A percentile compares a stretch with the other conserved stretches of the same genome.
Conservation (phyloP, 2,329 filamentous ascomycete species). For the Apiospora pterosperma region DNA sequence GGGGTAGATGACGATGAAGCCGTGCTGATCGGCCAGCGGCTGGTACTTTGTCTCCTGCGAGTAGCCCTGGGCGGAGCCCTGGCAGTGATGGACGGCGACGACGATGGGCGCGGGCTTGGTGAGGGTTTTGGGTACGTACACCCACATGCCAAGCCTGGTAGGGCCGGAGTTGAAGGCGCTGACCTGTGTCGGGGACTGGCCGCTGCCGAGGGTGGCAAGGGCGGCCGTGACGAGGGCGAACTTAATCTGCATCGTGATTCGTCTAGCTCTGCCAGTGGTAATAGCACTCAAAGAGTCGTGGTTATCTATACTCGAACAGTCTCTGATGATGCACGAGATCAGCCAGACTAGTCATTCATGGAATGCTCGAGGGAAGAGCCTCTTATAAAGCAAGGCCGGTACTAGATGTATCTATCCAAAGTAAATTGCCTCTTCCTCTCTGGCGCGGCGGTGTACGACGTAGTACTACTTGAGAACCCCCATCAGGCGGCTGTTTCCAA, state of each 20-base stretch:
- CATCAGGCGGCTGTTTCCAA: neutral
- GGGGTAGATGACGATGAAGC: slow-evolving; percentile 52
- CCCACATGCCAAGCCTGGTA: slow-evolving; percentile 41
- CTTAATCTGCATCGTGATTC: neutral
- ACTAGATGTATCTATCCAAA: neutral
- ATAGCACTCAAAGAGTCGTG: neutral
- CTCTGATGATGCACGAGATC: neutral
- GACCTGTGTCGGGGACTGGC: slow-evolving; percentile 20
- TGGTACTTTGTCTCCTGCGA: slow-evolving; percentile 47
- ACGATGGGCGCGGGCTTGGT: slow-evolving; percentile 42
- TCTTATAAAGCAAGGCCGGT: neutral
- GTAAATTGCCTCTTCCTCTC: neutral
- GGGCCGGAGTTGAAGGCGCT: slow-evolving; percentile 31
- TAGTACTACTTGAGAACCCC: neutral
- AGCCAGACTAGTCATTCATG: neutral
- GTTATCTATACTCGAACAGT: too few relatives aligned
- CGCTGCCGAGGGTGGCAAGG: neutral
- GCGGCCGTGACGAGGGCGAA: neutral
- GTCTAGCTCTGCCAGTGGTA: neutral
- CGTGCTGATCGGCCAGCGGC: slow-evolving; percentile 35
- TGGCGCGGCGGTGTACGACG: neutral
- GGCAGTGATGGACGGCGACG: slow-evolving; percentile 53
- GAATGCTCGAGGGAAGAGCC: neutral
- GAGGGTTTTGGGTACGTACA: slow-evolving; percentile 34
- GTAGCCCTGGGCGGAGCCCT: slow-evolving; percentile 45